Conservation (phyloP, 768 basidiomycete genomes). For the Hygrocybe coccinea region DNA sequence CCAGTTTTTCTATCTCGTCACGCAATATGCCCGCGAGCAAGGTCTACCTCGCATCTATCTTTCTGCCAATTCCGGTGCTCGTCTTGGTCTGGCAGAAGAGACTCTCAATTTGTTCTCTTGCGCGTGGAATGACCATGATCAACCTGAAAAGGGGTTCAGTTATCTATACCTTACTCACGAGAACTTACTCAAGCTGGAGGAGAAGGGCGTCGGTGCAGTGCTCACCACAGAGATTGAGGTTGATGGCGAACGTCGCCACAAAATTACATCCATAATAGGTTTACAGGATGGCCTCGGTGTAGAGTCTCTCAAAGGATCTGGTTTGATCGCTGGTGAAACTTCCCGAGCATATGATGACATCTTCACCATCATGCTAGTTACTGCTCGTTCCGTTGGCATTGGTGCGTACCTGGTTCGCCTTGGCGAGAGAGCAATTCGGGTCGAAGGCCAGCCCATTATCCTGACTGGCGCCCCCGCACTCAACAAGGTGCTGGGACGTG, state of each 20-base stretch:
- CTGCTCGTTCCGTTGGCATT: constrained; percentile 97
- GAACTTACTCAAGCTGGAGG: constrained; percentile 82
- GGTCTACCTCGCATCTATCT: constrained; percentile 96
- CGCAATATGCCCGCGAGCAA: constrained; percentile 82
- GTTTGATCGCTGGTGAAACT: constrained; percentile 97
- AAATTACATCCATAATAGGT: constrained; percentile 95
- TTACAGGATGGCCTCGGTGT: constrained; percentile 97
- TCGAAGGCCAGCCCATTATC: constrained; percentile 99
- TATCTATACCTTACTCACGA: constrained; percentile 95
- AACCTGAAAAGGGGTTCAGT: constrained; percentile 92
- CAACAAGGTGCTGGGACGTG: constrained; percentile 98
- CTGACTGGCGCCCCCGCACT: constrained; percentile 94
- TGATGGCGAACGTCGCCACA: constrained; percentile 82
- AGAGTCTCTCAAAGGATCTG: constrained; percentile 92
- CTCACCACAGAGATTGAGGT: constrained; percentile 81
- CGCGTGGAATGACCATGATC: constrained; percentile 77
- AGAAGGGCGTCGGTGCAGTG: constrained; percentile 75
- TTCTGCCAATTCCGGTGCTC: constrained; percentile 97
- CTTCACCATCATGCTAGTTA: constrained; percentile 98
- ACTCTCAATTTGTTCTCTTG: constrained; percentile 80
- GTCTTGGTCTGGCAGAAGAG: constrained; percentile 94
- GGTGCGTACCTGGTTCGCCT: constrained; percentile 98
- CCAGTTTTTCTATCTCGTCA: constrained; percentile 93
- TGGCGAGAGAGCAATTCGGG: constrained; percentile 95
- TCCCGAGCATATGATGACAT: constrained; percentile 99